These are phyloP conservation scores for Voacanga thouarsii DNA, from an alignment of 257 asterid species.

Conservation along the genomic window DNA sequence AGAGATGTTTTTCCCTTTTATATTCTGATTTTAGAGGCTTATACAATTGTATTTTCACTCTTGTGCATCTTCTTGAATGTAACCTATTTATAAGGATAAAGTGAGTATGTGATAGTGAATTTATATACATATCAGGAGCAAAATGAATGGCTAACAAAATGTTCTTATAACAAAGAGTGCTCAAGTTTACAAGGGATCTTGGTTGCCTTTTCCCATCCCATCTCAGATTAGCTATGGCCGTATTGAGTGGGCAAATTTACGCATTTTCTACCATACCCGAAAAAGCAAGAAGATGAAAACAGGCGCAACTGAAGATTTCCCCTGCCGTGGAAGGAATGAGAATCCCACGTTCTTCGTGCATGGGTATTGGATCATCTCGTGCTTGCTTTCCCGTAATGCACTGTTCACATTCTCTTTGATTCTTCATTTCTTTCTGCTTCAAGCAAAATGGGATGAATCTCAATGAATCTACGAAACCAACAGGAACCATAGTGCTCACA, in stretches of 20 bases:
- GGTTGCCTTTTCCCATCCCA: neutral
- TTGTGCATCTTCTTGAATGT: neutral
- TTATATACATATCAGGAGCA: neutral
- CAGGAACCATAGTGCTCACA: too few relatives aligned
- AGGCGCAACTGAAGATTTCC: neutral
- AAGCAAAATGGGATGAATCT: too few relatives aligned
- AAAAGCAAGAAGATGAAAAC: neutral
- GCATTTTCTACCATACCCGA: neutral
- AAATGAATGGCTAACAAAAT: neutral
- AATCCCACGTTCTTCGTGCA: too few relatives aligned
- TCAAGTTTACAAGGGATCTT: neutral
- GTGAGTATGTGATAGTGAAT: neutral
- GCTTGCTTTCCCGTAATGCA: too few relatives aligned
- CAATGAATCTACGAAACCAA: too few relatives aligned
- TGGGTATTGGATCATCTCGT: too few relatives aligned
- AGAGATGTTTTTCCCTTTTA: neutral
- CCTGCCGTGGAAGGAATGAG: neutral
- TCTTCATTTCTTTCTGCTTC: too few relatives aligned
- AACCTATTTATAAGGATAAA: neutral
- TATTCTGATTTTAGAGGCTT: neutral
- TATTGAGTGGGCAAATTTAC: too few relatives aligned
- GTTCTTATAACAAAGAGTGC: neutral
- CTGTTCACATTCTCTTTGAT: too few relatives aligned
- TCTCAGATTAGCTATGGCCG: neutral
- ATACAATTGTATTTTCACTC: neutral